A percentile compares a stretch with the other conserved stretches of the same genome.
Conservation (phyloP, 768 basidiomycete species). For the Clavulina sp. region DNA sequence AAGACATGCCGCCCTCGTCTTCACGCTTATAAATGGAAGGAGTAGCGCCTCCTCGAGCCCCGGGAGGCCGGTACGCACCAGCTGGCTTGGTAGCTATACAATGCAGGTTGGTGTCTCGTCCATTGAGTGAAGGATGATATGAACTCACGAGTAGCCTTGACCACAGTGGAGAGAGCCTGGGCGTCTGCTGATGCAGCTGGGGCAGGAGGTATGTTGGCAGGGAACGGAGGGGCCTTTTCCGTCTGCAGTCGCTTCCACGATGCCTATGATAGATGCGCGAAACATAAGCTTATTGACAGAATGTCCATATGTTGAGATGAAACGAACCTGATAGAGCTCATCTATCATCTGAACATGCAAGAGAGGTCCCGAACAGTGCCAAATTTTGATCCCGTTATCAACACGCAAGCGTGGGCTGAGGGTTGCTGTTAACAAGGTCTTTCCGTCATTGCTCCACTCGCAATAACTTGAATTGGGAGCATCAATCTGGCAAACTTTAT, state of each 20-base stretch:
- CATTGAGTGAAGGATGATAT: constrained; percentile 5
- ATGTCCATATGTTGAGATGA: neutral
- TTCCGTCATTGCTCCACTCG: constrained; percentile 90
- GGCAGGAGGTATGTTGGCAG: constrained; percentile 22
- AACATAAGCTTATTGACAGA: neutral
- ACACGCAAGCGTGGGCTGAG: constrained; percentile 90
- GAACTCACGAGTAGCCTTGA: constrained; percentile 28
- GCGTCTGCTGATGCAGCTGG: constrained; percentile 52
- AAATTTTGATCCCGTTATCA: constrained; percentile 93
- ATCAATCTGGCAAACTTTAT: constrained; percentile 61
- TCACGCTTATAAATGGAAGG: constrained; percentile 82
- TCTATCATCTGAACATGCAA: constrained; percentile 67
- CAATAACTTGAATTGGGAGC: constrained; percentile 89
- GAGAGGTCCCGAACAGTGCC: constrained; percentile 82
- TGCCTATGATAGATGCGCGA: constrained; percentile 21
- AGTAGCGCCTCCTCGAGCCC: constrained; percentile 75
- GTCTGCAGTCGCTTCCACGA: constrained; percentile 63
- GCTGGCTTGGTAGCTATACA: constrained; percentile 38
- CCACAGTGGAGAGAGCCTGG: constrained; percentile 26
- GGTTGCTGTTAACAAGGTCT: constrained; percentile 84
- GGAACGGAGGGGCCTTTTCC: constrained; percentile 51
- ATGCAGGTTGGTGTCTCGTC: neutral
- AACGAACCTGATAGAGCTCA: constrained; percentile 66
- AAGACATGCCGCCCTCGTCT: constrained; percentile 63
- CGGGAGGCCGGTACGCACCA: constrained; percentile 87